Base-by-base conservation (phyloP, 1,284 basidiomycete species). In the Ganoderma meredithae region DNA sequence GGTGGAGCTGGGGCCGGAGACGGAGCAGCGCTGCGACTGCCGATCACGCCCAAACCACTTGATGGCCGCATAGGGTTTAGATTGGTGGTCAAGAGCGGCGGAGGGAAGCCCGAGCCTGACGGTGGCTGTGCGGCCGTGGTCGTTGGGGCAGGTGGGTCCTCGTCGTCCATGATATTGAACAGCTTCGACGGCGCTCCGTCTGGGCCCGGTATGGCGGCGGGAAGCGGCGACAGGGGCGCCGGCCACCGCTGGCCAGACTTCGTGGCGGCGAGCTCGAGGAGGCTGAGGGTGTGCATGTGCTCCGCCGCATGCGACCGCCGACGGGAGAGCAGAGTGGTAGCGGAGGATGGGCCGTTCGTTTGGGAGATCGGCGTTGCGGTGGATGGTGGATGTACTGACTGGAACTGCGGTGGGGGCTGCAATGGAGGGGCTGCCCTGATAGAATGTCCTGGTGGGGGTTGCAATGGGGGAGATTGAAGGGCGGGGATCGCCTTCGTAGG, bases 141-240 rank as follows among this genome's bases (percentile, higher is more conserved):
- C 22, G 47, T 49, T 2, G 47, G 47, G 22, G 22, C 47, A 49
- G 60, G 33, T 13, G 55, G 43, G 71, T 59, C 72, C 27, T 76
- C 76, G 10, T 77, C 77, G 52, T 71, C 76, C 71, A 75, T 69
- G 53, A 78, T 70, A 63, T 76, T 75, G 53, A 61, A 41, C 40
- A 64, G 31, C 47, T 59, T 66, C 36, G 63, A 39, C 44, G 63
- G 55, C 31, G 65, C 17, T 22, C 72, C 67, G 25, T 68, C 55
- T 13, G 76, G 76, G 1, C 67, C 71, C 19, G 85, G 84, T 13
- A 86, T 73, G 13, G 81, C 78, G 47, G 82, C 80, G 13, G 86
- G 85, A 6, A 87, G 79, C 0, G 87, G 86, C 9, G 89, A 87
- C 1, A 85, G 82, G 12, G 89, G 86, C 31, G 87, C 85, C n/a